phyloP scores from a whole-genome alignment of 768 basidiomycete species.

The Lentinula detonsa region DNA sequence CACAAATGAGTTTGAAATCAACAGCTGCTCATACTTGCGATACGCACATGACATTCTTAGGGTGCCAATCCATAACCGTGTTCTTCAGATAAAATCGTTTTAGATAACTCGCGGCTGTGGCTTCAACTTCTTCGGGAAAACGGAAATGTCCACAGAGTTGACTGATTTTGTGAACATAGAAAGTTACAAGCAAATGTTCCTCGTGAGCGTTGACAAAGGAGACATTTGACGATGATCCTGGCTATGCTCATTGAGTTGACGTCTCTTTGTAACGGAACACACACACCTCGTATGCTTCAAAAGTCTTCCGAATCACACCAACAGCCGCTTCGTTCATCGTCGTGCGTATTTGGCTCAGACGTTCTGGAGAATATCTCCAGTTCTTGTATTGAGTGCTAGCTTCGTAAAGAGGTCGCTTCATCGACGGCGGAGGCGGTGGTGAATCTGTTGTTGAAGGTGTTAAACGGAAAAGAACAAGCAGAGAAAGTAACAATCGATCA shows the following conservation, averaged over 20 bases:
- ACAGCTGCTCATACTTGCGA: neutral
- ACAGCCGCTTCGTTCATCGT: conserved; percentile 75
- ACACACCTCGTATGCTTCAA: conserved; percentile 75
- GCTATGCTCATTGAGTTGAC: conserved; percentile 31
- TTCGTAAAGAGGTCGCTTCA: conserved; percentile 55
- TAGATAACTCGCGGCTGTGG: conserved; percentile 86
- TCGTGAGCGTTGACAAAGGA: conserved; percentile 77
- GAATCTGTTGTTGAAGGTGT: neutral
- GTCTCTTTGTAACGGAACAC: conserved; percentile 10
- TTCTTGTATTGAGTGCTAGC: conserved; percentile 76
- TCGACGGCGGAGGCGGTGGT: neutral
- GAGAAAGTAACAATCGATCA: neutral
- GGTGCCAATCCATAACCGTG: conserved; percentile 99
- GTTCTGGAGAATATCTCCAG: conserved; percentile 81
- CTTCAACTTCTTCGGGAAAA: conserved; percentile 89
- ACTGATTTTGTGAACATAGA: conserved; percentile 83
- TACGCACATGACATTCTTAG: conserved; percentile 93
- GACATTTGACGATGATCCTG: conserved; percentile 65
- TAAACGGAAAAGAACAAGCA: neutral
- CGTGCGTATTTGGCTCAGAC: conserved; percentile 52
- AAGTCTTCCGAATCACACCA: conserved; percentile 65
- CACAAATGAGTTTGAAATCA: conserved; percentile 2
- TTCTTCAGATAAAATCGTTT: conserved; percentile 97
- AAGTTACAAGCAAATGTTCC: conserved; percentile 82
- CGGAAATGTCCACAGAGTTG: conserved; percentile 81